Evolutionary conservation across 176 grass and related monocot species (phyloP).

Genomic region (Oryza nivara): DNA sequence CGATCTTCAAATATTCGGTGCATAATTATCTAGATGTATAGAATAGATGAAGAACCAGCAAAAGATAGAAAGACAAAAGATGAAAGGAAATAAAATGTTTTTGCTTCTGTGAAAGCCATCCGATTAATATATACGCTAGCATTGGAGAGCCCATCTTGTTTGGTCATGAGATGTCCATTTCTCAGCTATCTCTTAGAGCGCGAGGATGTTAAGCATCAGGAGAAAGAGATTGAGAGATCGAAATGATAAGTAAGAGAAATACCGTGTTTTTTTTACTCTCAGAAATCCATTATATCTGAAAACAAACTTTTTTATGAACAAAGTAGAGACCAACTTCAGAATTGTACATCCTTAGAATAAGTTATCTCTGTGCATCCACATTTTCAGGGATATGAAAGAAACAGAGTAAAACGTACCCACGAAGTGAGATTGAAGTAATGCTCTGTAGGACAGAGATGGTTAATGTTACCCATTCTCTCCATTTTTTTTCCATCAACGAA

Average conservation of each 20-base stretch:
- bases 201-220: conserved; percentile 16
- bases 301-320: not conserved
- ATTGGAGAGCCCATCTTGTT: not conserved
- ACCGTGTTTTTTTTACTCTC: not conserved
- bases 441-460: too few relatives aligned
- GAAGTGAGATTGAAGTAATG: too few relatives aligned
- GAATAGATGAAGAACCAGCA: not conserved
- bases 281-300: not conserved
- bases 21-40: not conserved
- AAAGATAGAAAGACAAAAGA: not conserved
- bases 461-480: too few relatives aligned
- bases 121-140: not conserved
- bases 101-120: not conserved
- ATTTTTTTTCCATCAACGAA: too few relatives aligned
- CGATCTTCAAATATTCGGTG: not conserved
- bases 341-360: not conserved
- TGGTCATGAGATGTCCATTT: not conserved
- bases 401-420: too few relatives aligned
- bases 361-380: not conserved
- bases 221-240: not conserved
- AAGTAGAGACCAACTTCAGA: not conserved
- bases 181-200: not conserved
- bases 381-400: not conserved
- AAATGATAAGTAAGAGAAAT: not conserved
- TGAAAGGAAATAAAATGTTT: not conserved